Evolutionary conservation across 2,329 filamentous ascomycete genomes (phyloP).

Genomic region (Fusarium sp.): DNA sequence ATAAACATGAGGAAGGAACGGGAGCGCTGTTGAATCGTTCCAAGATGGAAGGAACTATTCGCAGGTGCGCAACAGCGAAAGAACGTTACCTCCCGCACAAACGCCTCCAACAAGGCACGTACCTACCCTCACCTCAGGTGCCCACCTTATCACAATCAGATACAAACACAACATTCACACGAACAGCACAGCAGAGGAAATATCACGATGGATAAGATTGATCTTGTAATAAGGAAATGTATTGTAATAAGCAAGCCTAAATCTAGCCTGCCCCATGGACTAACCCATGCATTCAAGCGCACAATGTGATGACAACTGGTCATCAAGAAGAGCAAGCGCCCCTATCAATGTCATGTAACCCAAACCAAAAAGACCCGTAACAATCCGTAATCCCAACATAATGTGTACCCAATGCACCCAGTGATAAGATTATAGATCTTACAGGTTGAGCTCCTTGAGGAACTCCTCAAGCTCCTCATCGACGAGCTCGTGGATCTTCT

Average conservation of each 20-base stretch:
- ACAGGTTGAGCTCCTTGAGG: slow-evolving; percentile 60
- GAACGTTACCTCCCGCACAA: background rate
- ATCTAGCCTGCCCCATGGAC: slow-evolving; percentile 11
- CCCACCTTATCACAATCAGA: background rate
- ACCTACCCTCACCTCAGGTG: background rate
- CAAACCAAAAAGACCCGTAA: slow-evolving; percentile 41
- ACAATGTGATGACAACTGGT: slow-evolving; percentile 28
- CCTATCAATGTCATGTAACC: slow-evolving; percentile 39
- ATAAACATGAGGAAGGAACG: background rate
- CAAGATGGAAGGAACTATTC: slow-evolving; percentile 10
- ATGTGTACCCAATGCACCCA: slow-evolving; percentile 40
- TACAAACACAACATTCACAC: background rate
- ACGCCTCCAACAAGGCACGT: background rate
- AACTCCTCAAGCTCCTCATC: slow-evolving; percentile 70
- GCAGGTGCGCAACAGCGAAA: background rate
- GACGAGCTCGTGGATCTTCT: slow-evolving; percentile 70
- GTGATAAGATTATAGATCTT: slow-evolving; percentile 42
- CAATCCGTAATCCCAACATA: slow-evolving; percentile 38
- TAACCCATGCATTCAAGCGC: slow-evolving; percentile 25
- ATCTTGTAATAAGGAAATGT: slow-evolving; percentile 31
- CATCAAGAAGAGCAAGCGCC: slow-evolving; percentile 27
- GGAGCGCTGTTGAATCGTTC: background rate
- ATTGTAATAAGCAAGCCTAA: slow-evolving; percentile 28
- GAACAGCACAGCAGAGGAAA: background rate
- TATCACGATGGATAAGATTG: background rate